A percentile compares a stretch with the other conserved stretches of the same genome.
Conservation (phyloP, 106 monocot species). For the Narthecium ossifragum region DNA sequence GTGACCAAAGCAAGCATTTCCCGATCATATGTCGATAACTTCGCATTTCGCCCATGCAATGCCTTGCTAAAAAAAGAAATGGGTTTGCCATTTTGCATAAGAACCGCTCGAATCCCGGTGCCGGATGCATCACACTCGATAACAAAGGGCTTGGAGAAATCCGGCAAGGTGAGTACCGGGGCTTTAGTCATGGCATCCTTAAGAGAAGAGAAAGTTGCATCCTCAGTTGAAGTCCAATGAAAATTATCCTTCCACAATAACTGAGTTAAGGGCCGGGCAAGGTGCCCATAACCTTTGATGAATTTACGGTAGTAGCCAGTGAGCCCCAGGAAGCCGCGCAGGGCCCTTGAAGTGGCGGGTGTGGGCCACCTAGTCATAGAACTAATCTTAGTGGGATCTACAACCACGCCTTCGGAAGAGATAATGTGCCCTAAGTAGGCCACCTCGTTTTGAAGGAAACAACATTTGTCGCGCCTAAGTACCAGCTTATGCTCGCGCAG, state of each 20-base stretch:
- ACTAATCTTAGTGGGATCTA: neutral
- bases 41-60: too few species aligned
- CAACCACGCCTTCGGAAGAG: neutral
- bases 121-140: too few species aligned
- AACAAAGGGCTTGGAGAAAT: constrained; percentile 1
- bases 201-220: neutral
- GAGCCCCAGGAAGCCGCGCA: constrained; percentile 6
- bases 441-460: neutral
- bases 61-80: too few species aligned
- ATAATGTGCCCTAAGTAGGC: constrained; percentile 5
- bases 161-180: neutral
- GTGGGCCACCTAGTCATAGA: neutral
- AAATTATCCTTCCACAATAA: constrained; percentile 2
- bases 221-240: neutral
- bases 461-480: too few species aligned
- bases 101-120: neutral
- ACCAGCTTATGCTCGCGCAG: too few species aligned
- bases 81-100: too few species aligned
- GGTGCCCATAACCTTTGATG: too few species aligned
- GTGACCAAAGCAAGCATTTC: too few species aligned
- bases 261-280: neutral
- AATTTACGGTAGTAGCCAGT: too few species aligned
- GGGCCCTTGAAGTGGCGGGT: neutral
- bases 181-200: neutral
- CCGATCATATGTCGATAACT: neutral